Evolutionary conservation across 2,329 filamentous ascomycete species (phyloP), one percentile per base, ranked within the genome.

Genomic region (Beauveria sp.): DNA sequence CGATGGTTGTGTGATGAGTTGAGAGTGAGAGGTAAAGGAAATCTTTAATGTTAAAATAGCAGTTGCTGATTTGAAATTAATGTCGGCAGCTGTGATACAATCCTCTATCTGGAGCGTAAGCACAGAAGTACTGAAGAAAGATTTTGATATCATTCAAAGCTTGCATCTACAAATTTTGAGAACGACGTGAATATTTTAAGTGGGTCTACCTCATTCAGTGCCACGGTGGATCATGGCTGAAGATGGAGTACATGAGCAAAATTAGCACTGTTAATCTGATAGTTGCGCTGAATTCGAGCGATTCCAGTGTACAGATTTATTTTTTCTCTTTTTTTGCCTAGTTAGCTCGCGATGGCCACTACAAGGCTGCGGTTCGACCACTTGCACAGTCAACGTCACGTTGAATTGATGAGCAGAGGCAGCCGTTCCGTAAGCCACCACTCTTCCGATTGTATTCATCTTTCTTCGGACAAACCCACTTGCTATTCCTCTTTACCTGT

Each of bases 131-230:
- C 7, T 22, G 10, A 26, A 57, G 45, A 45, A 55, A 22, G 51
- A 49, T 38, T 57, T 62, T 62, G 51, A 51, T 62, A 52, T 57
- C 60, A 53, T 57, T 62, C 57, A 58, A 28, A 34, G 12, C 22
- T 22, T 51, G 46, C 34, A 58, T 43, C 48, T 51, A 51, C 45
- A 58, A 58, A 50, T 20, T 58, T 58, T 58, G 55, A 58, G 31
- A 34, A 14, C 43, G 31, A 43, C 3, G 26, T 57, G 14, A 38
- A 42, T 34, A 59, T 42, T 57, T 49, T 59, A 40, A 51, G 56
- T 59, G 56, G 56, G 55, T 10, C 55, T 1, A 2, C 12, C 12
- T 38, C 34, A 38, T 10, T 14, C 34, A 14, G 12, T 22, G 42
- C n/a, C 12, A 14, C 1, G 54, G 26, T 34, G 40, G 26, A 57